Evolutionary conservation across 441 rosid genomes (phyloP), one percentile per base, ranked within the genome.

Genomic region (Adansonia gregorii): DNA sequence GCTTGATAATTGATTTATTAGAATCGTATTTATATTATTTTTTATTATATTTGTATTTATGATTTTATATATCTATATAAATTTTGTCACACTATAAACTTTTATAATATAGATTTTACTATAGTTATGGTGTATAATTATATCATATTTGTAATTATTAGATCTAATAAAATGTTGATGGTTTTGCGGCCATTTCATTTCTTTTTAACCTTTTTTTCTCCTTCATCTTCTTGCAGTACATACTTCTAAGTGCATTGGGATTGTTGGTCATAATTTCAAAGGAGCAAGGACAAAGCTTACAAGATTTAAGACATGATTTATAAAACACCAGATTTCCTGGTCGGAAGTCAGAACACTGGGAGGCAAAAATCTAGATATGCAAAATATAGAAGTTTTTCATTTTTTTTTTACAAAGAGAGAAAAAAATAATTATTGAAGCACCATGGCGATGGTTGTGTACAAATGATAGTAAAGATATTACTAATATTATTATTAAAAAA

Each of bases 251-350:
- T 4, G 75, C 78, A 2, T 17, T 89, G 71, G 91, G 93, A 39
- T 76, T 89, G 84, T 84, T 87, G 82, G 85, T 78, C 52, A 73
- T 89, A 27, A 87, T 83, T 12, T 86, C 89, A 0, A 87, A 87
- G 85, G 91, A 87, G 20, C 86, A 83, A 72, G 54, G 65, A 20
- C 22, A 27, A 15, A 15, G 15, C 11, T 72, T 20, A 46, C 67
- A 27, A 12, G 17, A 24, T 11, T 11, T 60, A n/a, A 60, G 52
- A 43, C 52, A 19, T 8, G 52, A 20, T 67, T 27, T 67, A 10
- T n/a, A 10, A 6, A 10, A 45, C 39, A 67, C 27, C 54, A 9
- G 72, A 67, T 67, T 65, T 39, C 70, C n/a, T 10, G 5, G 0
- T 24, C 14, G 22, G 55, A 67, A 45, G 8, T 45, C 6, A 41